Conservation (phyloP, 768 basidiomycete genomes). For the Tricholomella constricta region DNA sequence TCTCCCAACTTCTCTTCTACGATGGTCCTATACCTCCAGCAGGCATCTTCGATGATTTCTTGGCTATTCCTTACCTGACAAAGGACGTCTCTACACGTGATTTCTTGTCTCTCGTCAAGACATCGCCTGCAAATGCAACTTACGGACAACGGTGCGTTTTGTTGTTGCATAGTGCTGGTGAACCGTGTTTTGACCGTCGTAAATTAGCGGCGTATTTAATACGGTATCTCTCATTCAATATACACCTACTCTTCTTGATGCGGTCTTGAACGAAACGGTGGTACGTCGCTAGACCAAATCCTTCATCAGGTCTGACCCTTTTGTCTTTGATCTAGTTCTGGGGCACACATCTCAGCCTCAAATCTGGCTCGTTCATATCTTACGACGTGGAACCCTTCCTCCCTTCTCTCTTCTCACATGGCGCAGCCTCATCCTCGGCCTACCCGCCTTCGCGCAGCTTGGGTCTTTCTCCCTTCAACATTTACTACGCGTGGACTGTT, state of each 20-base stretch:
- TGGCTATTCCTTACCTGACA: constrained; percentile 42
- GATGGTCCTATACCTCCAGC: constrained; percentile 51
- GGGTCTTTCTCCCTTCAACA: constrained; percentile 46
- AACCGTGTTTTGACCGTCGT: not conserved
- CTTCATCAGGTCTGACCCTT: no score
- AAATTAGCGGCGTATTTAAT: constrained; percentile 35
- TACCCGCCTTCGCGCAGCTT: constrained; percentile 45
- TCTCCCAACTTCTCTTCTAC: constrained; percentile 53
- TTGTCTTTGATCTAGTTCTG: constrained; percentile 38
- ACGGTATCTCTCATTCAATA: constrained; percentile 43
- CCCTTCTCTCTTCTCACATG: constrained; percentile 40
- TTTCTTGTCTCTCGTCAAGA: constrained; percentile 42
- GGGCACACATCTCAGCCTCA: constrained; percentile 34
- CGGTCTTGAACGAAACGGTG: constrained; percentile 44
- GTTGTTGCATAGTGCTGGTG: constrained; percentile 8
- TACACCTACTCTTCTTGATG: constrained; percentile 37
- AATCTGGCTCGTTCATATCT: constrained; percentile 35
- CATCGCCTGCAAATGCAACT: constrained; percentile 38
- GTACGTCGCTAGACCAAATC: constrained; percentile 23
- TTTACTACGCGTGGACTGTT: constrained; percentile 47
- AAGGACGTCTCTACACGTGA: constrained; percentile 41
- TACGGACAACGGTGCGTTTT: constrained; percentile 22
- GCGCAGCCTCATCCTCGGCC: constrained; percentile 34
- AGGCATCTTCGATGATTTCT: constrained; percentile 54
- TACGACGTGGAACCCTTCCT: constrained; percentile 58